Evolutionary conservation across 805 yeast species (phyloP).

Genomic region (Starmerella apis): DNA sequence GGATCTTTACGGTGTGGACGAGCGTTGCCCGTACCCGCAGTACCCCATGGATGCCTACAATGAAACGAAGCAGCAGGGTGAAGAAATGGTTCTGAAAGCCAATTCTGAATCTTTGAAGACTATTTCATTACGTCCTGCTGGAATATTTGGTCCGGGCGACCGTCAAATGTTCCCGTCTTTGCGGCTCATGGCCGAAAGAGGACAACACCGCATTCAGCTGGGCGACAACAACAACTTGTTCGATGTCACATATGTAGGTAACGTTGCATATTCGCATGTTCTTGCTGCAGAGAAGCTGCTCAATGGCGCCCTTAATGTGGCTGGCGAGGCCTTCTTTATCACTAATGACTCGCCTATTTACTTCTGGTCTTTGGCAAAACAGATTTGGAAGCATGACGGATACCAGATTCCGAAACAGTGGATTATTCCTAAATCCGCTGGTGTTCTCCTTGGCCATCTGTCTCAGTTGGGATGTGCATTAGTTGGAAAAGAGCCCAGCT

Average conservation of each 20-base stretch:
- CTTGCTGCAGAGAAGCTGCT: constrained; percentile 74
- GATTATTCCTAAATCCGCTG: constrained; percentile 63
- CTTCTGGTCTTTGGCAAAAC: constrained; percentile 93
- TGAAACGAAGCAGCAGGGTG: constrained; percentile 89
- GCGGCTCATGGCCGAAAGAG: constrained; percentile 66
- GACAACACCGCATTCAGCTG: constrained; percentile 84
- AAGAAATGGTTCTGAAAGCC: constrained; percentile 64
- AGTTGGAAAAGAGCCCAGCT: constrained; percentile 76
- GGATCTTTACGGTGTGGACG: constrained; percentile 85
- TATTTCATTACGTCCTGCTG: constrained; percentile 89
- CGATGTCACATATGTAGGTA: constrained; percentile 97
- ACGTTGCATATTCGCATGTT: constrained; percentile 94
- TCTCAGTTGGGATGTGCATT: constrained; percentile 65
- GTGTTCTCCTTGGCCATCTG: constrained; percentile 67
- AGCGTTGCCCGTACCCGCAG: constrained; percentile 83
- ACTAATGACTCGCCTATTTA: constrained; percentile 92
- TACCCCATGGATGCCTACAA: constrained; percentile 95
- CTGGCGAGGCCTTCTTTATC: constrained; percentile 81
- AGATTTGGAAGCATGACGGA: constrained; percentile 96
- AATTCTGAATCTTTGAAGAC: constrained; percentile 59
- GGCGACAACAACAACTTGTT: constrained; percentile 90
- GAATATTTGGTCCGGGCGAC: constrained; percentile 98
- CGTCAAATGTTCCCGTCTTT: constrained; percentile 92
- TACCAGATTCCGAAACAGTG: constrained; percentile 59
- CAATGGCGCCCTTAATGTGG: constrained; percentile 39